Conservation (phyloP, 352 stramenopile genomes). For the Pythium sp. region DNA sequence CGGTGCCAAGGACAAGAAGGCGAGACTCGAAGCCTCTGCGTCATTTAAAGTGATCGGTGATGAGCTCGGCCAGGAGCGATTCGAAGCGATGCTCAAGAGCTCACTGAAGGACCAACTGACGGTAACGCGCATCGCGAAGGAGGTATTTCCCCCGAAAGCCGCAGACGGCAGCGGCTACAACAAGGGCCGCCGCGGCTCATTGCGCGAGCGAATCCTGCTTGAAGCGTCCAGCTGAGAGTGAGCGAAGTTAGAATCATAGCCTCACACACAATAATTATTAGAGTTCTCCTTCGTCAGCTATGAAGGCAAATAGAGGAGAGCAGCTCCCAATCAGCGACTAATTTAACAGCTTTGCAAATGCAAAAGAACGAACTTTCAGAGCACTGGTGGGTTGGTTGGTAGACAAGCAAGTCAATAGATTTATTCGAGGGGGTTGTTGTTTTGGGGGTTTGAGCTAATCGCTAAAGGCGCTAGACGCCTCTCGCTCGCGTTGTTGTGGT, state of each 20-base stretch:
- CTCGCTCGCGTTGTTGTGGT: neutral
- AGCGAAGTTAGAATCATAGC: neutral
- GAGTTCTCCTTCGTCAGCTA: neutral
- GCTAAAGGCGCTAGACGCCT: neutral
- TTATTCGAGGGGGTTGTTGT: conserved; percentile 1
- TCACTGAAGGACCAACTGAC: conserved; percentile 30
- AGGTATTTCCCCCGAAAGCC: conserved; percentile 26
- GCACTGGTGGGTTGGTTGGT: neutral
- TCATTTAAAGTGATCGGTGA: conserved; percentile 45
- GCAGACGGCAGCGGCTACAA: neutral
- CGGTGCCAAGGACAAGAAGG: conserved; percentile 44
- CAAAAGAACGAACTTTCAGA: neutral
- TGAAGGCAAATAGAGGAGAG: neutral
- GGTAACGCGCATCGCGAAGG: conserved; percentile 36
- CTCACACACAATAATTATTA: neutral
- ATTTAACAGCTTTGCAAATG: neutral
- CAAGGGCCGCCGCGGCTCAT: conserved; percentile 23
- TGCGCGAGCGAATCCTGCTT: conserved; percentile 35
- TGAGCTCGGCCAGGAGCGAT: conserved; percentile 27
- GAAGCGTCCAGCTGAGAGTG: conserved; percentile 5
- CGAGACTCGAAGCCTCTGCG: conserved; percentile 33
- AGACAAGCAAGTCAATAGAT: conserved; percentile 11
- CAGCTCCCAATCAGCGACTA: neutral
- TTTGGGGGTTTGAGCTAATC: neutral
- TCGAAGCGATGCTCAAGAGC: conserved; percentile 31